phyloP scores from a whole-genome alignment of 2,329 filamentous ascomycete species.

The Cladorrhinum sp. region DNA sequence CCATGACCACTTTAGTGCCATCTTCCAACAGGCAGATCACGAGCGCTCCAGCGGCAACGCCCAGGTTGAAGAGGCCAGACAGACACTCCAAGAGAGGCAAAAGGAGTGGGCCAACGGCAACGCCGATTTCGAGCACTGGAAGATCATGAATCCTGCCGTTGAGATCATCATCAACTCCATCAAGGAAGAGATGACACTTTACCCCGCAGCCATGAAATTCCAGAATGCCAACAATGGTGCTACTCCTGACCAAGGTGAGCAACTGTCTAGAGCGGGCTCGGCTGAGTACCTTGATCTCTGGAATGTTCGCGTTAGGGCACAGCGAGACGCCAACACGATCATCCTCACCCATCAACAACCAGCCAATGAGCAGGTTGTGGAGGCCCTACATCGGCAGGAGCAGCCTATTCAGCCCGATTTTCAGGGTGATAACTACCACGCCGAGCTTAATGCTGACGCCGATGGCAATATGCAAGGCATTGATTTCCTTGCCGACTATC shows the following conservation, averaged over 20 bases:
- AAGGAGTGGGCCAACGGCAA: not conserved
- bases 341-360: not conserved
- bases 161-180: conserved; percentile 5
- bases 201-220: not conserved
- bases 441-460: not conserved
- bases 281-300: not conserved
- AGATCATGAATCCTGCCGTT: conserved; percentile 6
- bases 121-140: not conserved
- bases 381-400: not conserved
- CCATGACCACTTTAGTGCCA: not conserved
- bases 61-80: not conserved
- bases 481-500: not conserved
- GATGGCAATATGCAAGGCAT: not conserved
- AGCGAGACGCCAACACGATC: not conserved
- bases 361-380: not conserved
- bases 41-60: not conserved
- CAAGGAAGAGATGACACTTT: not conserved
- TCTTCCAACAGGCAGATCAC: not conserved
- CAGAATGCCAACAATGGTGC: conserved; percentile 1
- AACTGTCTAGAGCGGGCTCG: not conserved
- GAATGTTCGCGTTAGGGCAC: not conserved
- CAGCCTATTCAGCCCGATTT: not conserved
- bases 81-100: conserved; percentile 1
- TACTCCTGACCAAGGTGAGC: not conserved
- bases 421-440: too few relatives aligned